phyloP scores from a whole-genome alignment of 495 filamentous ascomycete species.

The Penicillium riverlandense region DNA sequence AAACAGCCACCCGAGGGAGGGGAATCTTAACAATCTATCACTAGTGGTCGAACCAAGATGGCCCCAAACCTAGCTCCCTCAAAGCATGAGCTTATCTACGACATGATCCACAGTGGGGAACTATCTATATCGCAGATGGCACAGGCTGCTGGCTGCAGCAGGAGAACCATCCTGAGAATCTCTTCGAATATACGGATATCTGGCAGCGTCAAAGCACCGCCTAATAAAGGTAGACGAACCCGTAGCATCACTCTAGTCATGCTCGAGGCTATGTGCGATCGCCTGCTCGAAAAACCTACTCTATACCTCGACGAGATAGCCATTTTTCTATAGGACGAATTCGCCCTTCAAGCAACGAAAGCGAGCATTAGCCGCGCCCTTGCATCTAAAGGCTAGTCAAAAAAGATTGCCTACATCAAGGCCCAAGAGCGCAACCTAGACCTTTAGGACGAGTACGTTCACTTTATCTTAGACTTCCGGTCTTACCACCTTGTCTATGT shows the following conservation, averaged over 20 bases:
- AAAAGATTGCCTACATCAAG: constrained; percentile 1
- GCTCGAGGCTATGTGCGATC: constrained; percentile 14
- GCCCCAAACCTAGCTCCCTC: constrained; percentile 8
- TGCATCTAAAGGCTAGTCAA: constrained; percentile 5
- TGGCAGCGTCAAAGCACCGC: constrained; percentile 18
- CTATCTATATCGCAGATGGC: constrained; percentile 10
- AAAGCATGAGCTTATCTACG: constrained; percentile 8
- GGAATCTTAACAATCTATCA: constrained; percentile 3
- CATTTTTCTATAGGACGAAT: constrained; percentile 11
- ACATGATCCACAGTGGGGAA: constrained; percentile 11
- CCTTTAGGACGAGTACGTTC: neutral
- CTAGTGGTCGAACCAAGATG: neutral
- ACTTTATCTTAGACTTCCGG: neutral
- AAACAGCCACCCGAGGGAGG: neutral
- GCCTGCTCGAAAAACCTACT: constrained; percentile 13
- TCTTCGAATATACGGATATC: constrained; percentile 21
- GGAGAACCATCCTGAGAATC: constrained; percentile 15
- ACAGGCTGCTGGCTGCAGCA: constrained; percentile 10
- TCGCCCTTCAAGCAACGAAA: constrained; percentile 4
- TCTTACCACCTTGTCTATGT: neutral
- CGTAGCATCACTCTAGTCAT: constrained; percentile 16
- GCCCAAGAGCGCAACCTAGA: constrained; percentile 3
- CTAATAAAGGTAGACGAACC: constrained; percentile 12
- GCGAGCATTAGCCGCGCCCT: constrained; percentile 4
- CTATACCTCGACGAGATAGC: constrained; percentile 18